A percentile compares a stretch with the other conserved stretches of the same genome.
Evolutionary conservation across 106 monocot species (phyloP).

Genomic region (Amphibolis antarctica): DNA sequence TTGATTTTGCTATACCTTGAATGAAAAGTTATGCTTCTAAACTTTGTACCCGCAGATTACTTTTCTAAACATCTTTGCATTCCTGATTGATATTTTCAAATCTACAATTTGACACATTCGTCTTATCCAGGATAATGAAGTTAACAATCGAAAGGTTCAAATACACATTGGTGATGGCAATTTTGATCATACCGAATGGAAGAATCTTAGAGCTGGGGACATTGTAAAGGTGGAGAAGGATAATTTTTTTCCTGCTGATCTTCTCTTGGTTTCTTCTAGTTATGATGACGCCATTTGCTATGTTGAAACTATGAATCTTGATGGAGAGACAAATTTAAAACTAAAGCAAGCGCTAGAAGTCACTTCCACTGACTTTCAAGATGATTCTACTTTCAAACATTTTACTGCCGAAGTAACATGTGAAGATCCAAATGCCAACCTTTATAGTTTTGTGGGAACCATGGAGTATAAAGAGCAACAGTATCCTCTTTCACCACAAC

Average conservation of each 20-base stretch:
- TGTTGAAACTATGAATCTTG: slow-evolving; percentile 96
- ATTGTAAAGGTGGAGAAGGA: slow-evolving; percentile 86
- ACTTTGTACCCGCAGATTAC: too few species aligned
- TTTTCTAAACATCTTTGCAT: too few species aligned
- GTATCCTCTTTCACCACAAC: slow-evolving; percentile 72
- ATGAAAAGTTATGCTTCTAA: too few species aligned
- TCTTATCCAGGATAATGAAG: slow-evolving; percentile 53
- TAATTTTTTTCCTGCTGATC: slow-evolving; percentile 76
- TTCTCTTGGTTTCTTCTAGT: slow-evolving; percentile 74
- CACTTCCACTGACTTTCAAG: slow-evolving; percentile 43
- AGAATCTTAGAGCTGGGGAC: slow-evolving; percentile 69
- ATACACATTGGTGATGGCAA: slow-evolving; percentile 41
- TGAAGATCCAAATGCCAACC: slow-evolving; percentile 79
- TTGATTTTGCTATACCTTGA: too few species aligned
- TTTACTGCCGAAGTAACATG: slow-evolving; percentile 56
- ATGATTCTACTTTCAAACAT: slow-evolving; percentile 38
- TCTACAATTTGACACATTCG: not conserved
- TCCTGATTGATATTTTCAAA: too few species aligned
- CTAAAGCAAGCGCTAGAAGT: slow-evolving; percentile 66
- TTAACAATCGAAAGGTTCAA: slow-evolving; percentile 68
- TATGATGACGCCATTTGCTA: slow-evolving; percentile 89
- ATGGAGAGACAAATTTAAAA: slow-evolving; percentile 92
- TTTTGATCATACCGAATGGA: slow-evolving; percentile 60
- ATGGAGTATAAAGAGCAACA: slow-evolving; percentile 45
- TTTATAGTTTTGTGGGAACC: slow-evolving; percentile 78